These are phyloP conservation scores for Globisporangium mamillatum DNA, from an alignment of 352 stramenopile genomes.

Conservation along the genomic window DNA sequence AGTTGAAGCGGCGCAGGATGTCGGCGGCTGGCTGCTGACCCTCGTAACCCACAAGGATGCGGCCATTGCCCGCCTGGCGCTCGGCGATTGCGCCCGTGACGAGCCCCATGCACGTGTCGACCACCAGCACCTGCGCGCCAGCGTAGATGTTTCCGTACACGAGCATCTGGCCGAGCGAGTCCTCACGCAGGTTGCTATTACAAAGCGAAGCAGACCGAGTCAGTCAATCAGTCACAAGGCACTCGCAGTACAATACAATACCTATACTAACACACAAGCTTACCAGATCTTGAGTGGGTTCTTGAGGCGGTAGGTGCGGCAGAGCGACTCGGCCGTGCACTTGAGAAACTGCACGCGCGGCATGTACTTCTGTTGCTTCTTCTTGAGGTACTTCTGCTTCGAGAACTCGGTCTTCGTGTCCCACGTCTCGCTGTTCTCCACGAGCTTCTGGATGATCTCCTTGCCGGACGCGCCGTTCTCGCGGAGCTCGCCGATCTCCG, in stretches of 20 bases:
- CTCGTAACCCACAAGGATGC: slow-evolving; percentile 70
- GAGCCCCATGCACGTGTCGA: slow-evolving; percentile 93
- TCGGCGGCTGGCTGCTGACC: slow-evolving; percentile 73
- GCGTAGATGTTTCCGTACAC: slow-evolving; percentile 92
- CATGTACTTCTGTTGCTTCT: slow-evolving; percentile 95
- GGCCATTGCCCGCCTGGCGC: slow-evolving; percentile 62
- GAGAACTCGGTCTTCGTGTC: slow-evolving; percentile 94
- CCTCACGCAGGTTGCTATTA: slow-evolving; percentile 82
- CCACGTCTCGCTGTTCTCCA: slow-evolving; percentile 95
- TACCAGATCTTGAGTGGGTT: slow-evolving; percentile 88
- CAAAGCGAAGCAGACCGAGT: neutral
- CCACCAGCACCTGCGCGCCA: slow-evolving; percentile 85
- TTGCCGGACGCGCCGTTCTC: slow-evolving; percentile 68
- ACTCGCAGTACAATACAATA: neutral
- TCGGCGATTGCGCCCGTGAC: slow-evolving; percentile 89
- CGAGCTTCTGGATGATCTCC: slow-evolving; percentile 91
- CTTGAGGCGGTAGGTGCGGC: slow-evolving; percentile 86
- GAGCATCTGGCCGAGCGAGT: slow-evolving; percentile 93
- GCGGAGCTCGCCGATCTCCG: slow-evolving; percentile 63
- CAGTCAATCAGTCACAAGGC: slow-evolving; percentile 1
- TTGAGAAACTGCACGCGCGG: slow-evolving; percentile 78
- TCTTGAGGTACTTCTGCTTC: slow-evolving; percentile 96
- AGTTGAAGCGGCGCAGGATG: slow-evolving; percentile 85
- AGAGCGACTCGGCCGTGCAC: slow-evolving; percentile 89
- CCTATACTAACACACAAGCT: slow-evolving; percentile 11